Conservation (phyloP, 805 yeast genomes). For the Kockiozyma suomiensis region DNA sequence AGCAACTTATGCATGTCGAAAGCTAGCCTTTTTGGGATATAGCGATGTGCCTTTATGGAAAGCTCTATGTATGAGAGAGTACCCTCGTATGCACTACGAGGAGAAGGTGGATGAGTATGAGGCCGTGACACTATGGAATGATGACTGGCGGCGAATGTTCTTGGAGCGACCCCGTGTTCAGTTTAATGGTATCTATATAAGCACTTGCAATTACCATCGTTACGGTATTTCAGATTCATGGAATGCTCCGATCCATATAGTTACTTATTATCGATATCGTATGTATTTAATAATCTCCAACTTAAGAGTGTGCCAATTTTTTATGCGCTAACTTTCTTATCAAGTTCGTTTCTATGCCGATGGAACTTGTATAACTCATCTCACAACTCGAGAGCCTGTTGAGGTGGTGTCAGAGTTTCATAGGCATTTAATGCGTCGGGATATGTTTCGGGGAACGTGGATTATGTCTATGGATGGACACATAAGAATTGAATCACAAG, state of each 20-base stretch:
- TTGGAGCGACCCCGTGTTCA: conserved; percentile 73
- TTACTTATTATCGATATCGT: conserved; percentile 81
- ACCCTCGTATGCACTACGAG: conserved; percentile 35
- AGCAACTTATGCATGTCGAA: conserved; percentile 35
- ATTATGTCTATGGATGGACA: conserved; percentile 29
- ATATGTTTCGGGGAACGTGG: conserved; percentile 31
- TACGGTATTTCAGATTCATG: conserved; percentile 76
- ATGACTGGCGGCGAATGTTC: conserved; percentile 54
- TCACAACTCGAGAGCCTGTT: conserved; percentile 72
- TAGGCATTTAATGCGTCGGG: conserved; percentile 33
- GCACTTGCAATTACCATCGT: conserved; percentile 79
- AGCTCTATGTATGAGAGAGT: conserved; percentile 37
- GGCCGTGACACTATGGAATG: conserved; percentile 20
- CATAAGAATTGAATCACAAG: conserved; percentile 30
- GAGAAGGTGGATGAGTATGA: conserved; percentile 31
- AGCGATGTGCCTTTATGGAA: conserved; percentile 36
- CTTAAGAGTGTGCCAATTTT: too few relatives aligned
- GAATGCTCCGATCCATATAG: conserved; percentile 75
- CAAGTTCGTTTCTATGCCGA: conserved; percentile 70
- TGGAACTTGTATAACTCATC: conserved; percentile 70
- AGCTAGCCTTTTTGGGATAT: conserved; percentile 37
- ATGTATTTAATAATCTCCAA: background rate
- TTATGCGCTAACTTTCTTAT: background rate
- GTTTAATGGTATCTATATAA: conserved; percentile 80
- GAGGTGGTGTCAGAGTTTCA: conserved; percentile 61